Evolutionary conservation across 148 eudicot genomes (phyloP), one percentile per base, ranked within the genome.

Genomic region (Heliosperma pusillum): DNA sequence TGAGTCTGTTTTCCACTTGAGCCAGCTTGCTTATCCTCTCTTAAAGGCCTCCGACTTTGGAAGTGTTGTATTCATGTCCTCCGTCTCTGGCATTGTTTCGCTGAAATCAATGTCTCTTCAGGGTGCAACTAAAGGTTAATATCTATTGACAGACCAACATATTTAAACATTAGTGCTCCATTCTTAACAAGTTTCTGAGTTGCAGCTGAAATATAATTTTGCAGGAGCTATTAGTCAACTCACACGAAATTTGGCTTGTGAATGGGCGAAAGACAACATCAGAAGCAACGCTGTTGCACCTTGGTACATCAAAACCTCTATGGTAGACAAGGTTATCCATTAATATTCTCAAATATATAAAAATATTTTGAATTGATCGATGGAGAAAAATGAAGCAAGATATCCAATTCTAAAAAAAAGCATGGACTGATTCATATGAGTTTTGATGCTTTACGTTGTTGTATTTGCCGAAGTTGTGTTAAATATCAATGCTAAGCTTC

Each of bases 141-240:
- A 21, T 36, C 8, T 15, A 13, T 3, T 20, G 70, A 45, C 33
- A 21, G 29, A 21, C 42, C 40, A 13, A 11, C 71, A 42, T 10
- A 24, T 21, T 80, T 47, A 19, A 53, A 27, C 30, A 9, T 6
- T 7, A 66, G 13, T 27, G 64, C 55, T 24, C 21, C 45, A 20
- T 15, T 52, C 24, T 71, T 55, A 68, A 60, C 47, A 29, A 44
- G 52, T 66, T 66, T 76, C 22, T 59, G 25, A 50, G 19, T 52
- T 25, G 56, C 25, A 26, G 67, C 63, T 52, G 4, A 59, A 19
- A 8, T 56, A 29, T 72, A 55, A 36, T 58, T 74, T 75, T 15
- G 42, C 78, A 91, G 96, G 93, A 64, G 96, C 96, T 67, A 87
- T 89, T 40, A 91, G 86, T 78, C 93, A 91, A 73, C 96, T 91